A percentile compares a stretch with the other conserved stretches of the same genome.
phyloP scores from a whole-genome alignment of 768 basidiomycete genomes.

The Gymnopilus dilepis region DNA sequence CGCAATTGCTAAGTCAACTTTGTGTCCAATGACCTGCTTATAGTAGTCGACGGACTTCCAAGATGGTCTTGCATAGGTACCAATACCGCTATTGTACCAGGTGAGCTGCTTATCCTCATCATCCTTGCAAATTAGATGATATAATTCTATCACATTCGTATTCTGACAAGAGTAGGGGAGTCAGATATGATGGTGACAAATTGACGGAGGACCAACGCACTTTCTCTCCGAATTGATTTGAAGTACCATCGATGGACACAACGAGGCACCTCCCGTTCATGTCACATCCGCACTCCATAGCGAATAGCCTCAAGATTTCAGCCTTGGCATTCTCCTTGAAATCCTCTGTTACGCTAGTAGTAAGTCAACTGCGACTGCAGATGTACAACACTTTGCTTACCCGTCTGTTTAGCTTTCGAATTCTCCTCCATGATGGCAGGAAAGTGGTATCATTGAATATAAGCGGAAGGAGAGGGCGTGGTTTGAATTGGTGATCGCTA shows the following conservation, averaged over 20 bases:
- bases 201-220: constrained; percentile 1
- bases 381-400: too few relatives aligned
- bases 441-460: too few relatives aligned
- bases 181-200: background rate
- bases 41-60: constrained; percentile 17
- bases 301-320: too few relatives aligned
- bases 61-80: constrained; percentile 30
- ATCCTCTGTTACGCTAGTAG: too few relatives aligned
- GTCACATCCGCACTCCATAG: too few relatives aligned
- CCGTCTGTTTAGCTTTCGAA: too few relatives aligned
- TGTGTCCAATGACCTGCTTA: constrained; percentile 19
- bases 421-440: too few relatives aligned
- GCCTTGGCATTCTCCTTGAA: too few relatives aligned
- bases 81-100: constrained; percentile 39
- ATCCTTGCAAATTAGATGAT: constrained; percentile 27
- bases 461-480: too few relatives aligned
- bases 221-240: constrained; percentile 31
- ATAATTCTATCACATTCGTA: constrained; percentile 36
- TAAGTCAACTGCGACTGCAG: too few relatives aligned
- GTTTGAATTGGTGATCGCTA: too few relatives aligned
- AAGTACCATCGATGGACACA: constrained; percentile 33
- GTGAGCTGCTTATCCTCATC: constrained; percentile 25
- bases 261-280: constrained; percentile 42
- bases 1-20: constrained; percentile 19
- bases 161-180: constrained; percentile 23